These are phyloP conservation scores for Alternaria angustiovoidea DNA, from an alignment of 2,329 filamentous ascomycete genomes.

Conservation along the genomic window DNA sequence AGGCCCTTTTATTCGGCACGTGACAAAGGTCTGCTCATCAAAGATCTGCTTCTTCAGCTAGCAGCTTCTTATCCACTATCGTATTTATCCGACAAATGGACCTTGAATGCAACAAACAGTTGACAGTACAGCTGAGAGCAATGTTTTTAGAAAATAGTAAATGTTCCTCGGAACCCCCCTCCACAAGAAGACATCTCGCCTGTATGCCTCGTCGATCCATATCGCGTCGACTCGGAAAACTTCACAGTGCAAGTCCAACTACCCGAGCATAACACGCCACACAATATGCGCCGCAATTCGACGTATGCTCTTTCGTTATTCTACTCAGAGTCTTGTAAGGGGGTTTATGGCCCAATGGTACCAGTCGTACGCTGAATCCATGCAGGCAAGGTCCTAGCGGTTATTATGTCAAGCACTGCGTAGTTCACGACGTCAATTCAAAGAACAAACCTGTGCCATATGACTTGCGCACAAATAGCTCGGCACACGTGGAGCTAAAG, in stretches of 20 bases:
- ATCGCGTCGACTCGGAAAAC: not conserved
- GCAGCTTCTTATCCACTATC: not conserved
- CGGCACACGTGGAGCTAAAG: not conserved
- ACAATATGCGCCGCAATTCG: not conserved
- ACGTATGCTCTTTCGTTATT: not conserved
- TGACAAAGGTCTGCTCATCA: not conserved
- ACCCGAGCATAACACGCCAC: too few relatives aligned
- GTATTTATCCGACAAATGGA: not conserved
- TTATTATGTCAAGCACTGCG: not conserved
- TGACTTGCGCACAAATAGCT: not conserved
- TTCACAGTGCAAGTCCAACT: not conserved
- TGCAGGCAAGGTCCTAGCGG: not conserved
- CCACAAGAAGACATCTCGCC: not conserved
- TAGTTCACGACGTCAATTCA: constrained; percentile 5
- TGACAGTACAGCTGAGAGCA: not conserved
- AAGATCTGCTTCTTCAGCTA: not conserved
- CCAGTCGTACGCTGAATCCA: not conserved
- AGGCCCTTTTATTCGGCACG: not conserved
- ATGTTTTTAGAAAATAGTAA: not conserved
- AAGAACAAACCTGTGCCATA: not conserved
- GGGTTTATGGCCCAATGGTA: too few relatives aligned
- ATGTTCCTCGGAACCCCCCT: not conserved
- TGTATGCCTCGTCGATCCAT: not conserved
- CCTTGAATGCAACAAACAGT: not conserved
- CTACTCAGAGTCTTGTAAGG: not conserved